Evolutionary conservation across 1,284 basidiomycete species (phyloP), one percentile per base, ranked within the genome.

Genomic region (Sporisorium graminicola): DNA sequence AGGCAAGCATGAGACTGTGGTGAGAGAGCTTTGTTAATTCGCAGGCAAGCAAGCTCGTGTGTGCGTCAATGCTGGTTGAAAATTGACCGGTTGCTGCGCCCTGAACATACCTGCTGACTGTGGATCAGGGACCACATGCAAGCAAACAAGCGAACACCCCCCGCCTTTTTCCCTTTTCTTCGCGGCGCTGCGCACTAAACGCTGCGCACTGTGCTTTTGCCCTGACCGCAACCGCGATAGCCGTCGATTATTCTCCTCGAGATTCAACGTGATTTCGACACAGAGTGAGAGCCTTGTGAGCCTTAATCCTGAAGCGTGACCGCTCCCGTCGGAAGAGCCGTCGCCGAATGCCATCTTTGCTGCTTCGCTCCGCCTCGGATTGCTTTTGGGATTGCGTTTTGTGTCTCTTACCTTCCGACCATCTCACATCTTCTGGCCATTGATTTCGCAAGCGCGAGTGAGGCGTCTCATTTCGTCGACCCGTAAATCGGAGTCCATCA

Each of bases 181-280:
- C n/a, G n/a, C n/a, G n/a, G n/a, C n/a, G n/a, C n/a, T n/a, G n/a
- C n/a, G n/a, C n/a, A n/a, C n/a, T n/a, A n/a, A n/a, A n/a, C n/a
- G n/a, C 26, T 26, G 6, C 24, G 24, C 49, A 50, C 27, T 50
- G 24, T 6, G 49, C 27, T 27, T 29, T 27, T 31, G 49, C 27
- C 29, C 49, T 31, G 49, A 20, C 26, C 27, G 27, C 27, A 50
- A 50, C 49, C 49, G 49, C 49, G 49, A 50, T 50, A 50, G 49
- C 49, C 49, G 49, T 50, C n/a, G n/a, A 20, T 9, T 3, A 8
- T 31, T n/a, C 16, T 31, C n/a, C 9, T 3, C n/a, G 7, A 44
- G 43, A 20, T 22, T 27, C 22, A 49, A 49, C 47, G 47, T 49
- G 47, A 49, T 49, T 49, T 40, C 37, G 12, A 35, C 35, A 35